Evolutionary conservation across 176 grass and related monocot genomes (phyloP).

Genomic region (Secale cereale): DNA sequence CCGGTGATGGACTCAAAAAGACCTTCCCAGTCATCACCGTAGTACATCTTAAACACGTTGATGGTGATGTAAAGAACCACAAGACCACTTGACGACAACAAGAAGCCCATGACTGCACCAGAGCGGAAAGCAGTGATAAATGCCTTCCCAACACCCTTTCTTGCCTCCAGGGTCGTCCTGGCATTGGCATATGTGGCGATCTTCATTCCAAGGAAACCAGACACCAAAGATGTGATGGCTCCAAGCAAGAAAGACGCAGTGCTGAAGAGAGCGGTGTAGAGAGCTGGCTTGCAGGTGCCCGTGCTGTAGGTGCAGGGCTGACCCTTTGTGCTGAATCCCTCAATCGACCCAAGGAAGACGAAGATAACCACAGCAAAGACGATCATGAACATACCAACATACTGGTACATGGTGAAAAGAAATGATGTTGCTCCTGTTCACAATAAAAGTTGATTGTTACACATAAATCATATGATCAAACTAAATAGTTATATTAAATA

Average conservation of each 20-base stretch:
- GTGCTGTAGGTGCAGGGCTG: conserved; percentile 66
- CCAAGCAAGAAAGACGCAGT: conserved; percentile 76
- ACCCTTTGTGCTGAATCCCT: conserved; percentile 70
- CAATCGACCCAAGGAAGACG: conserved; percentile 63
- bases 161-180: conserved; percentile 78
- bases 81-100: conserved; percentile 74
- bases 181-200: conserved; percentile 90
- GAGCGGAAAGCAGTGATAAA: conserved; percentile 83
- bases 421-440: conserved; percentile 60
- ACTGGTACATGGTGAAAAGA: conserved; percentile 61
- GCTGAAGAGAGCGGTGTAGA: conserved; percentile 75
- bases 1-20: conserved; percentile 91
- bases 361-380: conserved; percentile 53
- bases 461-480: background rate
- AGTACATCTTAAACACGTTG: conserved; percentile 77
- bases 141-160: conserved; percentile 90
- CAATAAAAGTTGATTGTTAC: conserved; percentile 23
- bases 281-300: conserved; percentile 64
- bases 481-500: background rate
- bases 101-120: conserved; percentile 89
- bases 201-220: conserved; percentile 92
- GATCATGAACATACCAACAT: conserved; percentile 60
- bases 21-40: conserved; percentile 89
- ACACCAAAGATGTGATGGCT: conserved; percentile 80
- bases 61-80: conserved; percentile 87